A percentile compares a stretch with the other conserved stretches of the same genome.
Evolutionary conservation across 108 stramenopile species (phyloP).

Genomic region (Tribonema minus): DNA sequence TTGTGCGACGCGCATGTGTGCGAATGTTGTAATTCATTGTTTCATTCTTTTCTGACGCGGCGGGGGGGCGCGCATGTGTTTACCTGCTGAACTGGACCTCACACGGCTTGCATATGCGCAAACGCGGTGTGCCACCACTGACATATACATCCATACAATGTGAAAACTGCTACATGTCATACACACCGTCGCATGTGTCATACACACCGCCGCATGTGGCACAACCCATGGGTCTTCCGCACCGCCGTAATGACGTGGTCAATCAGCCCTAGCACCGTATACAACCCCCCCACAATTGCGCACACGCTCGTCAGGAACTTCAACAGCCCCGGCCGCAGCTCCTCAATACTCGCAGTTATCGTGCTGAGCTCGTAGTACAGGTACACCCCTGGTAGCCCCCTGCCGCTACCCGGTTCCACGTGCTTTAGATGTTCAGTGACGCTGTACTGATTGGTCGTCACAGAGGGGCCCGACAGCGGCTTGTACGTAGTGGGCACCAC

Average conservation of each 20-base stretch:
- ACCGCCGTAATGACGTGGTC: conserved; percentile 7
- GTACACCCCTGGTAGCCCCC: conserved; percentile 91
- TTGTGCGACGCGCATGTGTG: no score
- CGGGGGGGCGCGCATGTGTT: no score
- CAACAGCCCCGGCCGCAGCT: conserved; percentile 70
- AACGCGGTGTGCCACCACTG: no score
- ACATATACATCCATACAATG: no score
- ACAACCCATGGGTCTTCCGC: no score
- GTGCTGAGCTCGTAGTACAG: conserved; percentile 94
- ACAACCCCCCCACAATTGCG: conserved; percentile 57
- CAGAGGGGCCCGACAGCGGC: conserved; percentile 68
- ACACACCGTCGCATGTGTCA: no score
- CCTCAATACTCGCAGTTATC: conserved; percentile 83
- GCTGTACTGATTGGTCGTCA: conserved; percentile 84
- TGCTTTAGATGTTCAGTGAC: conserved; percentile 94
- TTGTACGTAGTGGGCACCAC: conserved; percentile 88
- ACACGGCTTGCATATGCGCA: no score
- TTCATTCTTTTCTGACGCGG: no score
- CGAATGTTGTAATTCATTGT: no score
- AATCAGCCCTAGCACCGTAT: conserved; percentile 37
- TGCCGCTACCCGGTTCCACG: conserved; percentile 71
- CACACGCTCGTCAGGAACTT: conserved; percentile 47
- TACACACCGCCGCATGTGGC: no score
- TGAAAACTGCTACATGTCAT: no score
- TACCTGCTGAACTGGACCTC: no score